Base-by-base conservation (phyloP, 257 asterid genomes). In the Knoxia roxburghii region DNA sequence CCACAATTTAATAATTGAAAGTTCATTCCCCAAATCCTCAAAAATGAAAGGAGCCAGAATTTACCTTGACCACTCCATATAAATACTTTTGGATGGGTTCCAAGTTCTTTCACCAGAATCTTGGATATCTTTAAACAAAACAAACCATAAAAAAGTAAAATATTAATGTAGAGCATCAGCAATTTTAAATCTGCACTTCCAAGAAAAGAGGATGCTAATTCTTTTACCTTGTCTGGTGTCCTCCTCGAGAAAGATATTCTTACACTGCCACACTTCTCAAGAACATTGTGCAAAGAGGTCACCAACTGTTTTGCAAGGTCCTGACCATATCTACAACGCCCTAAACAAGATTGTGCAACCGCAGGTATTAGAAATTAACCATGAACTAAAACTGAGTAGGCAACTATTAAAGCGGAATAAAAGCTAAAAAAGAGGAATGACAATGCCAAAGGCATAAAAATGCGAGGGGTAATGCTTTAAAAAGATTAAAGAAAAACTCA, bases 61-160 rank as follows among this genome's bases (percentile, higher is more conserved):
- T 68, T 88, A 93, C 97, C 97, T 90, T 86, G 92, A 70, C 97
- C 95, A 63, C 85, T 78, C 99, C 99, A 90, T 80, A 93, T 88
- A 82, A 77, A 74, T 52, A 90, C 78, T 80, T 88, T 88, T 50
- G 95, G 88, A 79, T 88, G 80, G 69, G 78, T 73, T 69, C 90
- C 97, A 51, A 93, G 80, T 83, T 90, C 96, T 81, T 88, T 90
- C 55, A 76, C 62, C 70, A 93, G 81, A 21, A 85, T 60, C 15
- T 77, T 86, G 37, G 86, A 81, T 68, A 90, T 78, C 99, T 90
- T 62, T 46, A 13, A 46, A 64, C 52, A 33, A n/a, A 54, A 30
- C n/a, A 26, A 54, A 15, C 26, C 20, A 55, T 27, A 45, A 50
- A n/a, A n/a, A 20, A 29, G 18, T 18, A 9, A 20, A 67, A 2